Percentiles rank a stretch among this genome's conserved stretches.
Conservation (phyloP, 108 stramenopile species). For the Cyclotella distinguenda region DNA sequence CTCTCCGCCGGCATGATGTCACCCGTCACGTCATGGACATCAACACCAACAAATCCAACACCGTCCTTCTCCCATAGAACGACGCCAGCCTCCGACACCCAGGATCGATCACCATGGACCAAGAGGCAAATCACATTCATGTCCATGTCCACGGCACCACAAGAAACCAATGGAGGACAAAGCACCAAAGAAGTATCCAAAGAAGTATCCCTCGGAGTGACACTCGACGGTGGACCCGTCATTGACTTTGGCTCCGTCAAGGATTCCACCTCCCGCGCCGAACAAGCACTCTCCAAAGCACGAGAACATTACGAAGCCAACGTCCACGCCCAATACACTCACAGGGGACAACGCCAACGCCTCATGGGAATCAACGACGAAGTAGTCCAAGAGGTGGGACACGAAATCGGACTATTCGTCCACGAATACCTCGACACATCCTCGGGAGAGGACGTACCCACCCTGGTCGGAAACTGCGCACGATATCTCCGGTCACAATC, state of each 20-base stretch:
- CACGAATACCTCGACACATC: constrained; percentile 38
- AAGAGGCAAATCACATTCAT: constrained; percentile 1
- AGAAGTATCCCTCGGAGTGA: constrained; percentile 62
- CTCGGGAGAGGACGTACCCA: constrained; percentile 36
- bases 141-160: constrained; percentile 7
- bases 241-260: constrained; percentile 83
- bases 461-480: constrained; percentile 67
- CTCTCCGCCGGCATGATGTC: neutral
- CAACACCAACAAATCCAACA: neutral
- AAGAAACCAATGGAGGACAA: constrained; percentile 26
- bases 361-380: constrained; percentile 89
- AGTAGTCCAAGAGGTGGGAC: constrained; percentile 83
- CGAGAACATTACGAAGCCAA: constrained; percentile 48
- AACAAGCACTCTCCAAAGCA: constrained; percentile 64
- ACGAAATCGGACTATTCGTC: constrained; percentile 67
- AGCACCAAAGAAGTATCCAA: constrained; percentile 56
- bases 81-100: no score
- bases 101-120: no score
- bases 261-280: constrained; percentile 68
- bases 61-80: neutral
- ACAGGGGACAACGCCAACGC: constrained; percentile 7
- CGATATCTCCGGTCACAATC: constrained; percentile 66
- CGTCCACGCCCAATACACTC: neutral
- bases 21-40: neutral
- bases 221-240: constrained; percentile 75